A percentile compares a stretch with the other conserved stretches of the same genome.
phyloP scores from a whole-genome alignment of 192 early-diverging fungal species.

The Anaeromyces robustus region DNA sequence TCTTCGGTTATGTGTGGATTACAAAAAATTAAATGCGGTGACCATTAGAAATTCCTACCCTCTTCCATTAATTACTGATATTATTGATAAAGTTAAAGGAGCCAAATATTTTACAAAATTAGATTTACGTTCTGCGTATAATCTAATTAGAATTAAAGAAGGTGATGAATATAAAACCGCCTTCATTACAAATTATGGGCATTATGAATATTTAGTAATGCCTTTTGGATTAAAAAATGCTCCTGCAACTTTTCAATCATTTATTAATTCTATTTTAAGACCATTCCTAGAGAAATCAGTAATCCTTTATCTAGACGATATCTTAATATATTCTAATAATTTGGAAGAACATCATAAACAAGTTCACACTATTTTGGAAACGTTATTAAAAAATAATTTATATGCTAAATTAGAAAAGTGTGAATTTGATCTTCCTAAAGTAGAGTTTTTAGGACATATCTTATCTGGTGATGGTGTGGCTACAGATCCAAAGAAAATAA shows the following conservation, averaged over 20 bases:
- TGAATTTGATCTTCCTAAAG: slow-evolving; percentile 4
- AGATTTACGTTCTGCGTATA: no score
- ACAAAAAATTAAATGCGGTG: no score
- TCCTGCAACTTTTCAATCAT: slow-evolving; percentile 17
- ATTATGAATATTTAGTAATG: slow-evolving; percentile 17
- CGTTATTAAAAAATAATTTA: slow-evolving; percentile 10
- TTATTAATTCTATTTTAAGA: slow-evolving; percentile 19
- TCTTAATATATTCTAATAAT: slow-evolving; percentile 15
- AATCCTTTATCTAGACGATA: slow-evolving; percentile 20
- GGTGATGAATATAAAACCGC: no score
- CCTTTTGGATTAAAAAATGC: slow-evolving; percentile 19
- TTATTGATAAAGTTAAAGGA: no score
- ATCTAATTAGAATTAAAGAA: no score
- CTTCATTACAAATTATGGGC: slow-evolving; percentile 7
- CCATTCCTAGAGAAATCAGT: slow-evolving; percentile 3
- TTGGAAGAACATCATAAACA: slow-evolving; percentile 5
- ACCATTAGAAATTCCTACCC: no score
- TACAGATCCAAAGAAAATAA: slow-evolving; percentile 14
- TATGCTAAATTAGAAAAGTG: slow-evolving; percentile 21
- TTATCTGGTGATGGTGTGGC: slow-evolving; percentile 14
- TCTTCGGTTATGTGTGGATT: no score
- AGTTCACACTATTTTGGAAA: slow-evolving; percentile 7
- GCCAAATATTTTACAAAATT: not conserved
- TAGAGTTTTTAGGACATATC: slow-evolving; percentile 15
- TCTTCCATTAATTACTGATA: no score